Percentiles rank a stretch among this genome's conserved stretches.
phyloP scores from a whole-genome alignment of 441 rosid species.

The Rhodomyrtus psidioides region DNA sequence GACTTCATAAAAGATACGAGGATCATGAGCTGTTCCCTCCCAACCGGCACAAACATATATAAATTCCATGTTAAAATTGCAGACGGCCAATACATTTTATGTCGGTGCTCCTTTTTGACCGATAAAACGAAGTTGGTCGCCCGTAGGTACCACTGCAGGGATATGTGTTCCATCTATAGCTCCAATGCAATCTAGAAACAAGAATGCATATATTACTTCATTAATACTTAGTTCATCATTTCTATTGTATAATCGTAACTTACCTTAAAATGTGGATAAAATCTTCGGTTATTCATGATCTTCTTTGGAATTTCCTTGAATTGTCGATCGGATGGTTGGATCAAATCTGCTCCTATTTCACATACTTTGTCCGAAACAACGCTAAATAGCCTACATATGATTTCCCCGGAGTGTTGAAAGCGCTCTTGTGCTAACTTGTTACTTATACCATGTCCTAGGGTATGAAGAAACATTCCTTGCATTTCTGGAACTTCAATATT shows the following conservation, averaged over 20 bases:
- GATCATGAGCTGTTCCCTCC: neutral
- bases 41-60: neutral
- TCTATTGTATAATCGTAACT: neutral
- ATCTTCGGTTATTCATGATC: too few relatives aligned
- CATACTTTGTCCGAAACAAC: too few relatives aligned
- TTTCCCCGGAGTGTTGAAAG: too few relatives aligned
- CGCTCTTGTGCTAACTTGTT: too few relatives aligned
- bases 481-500: too few relatives aligned
- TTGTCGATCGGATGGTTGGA: too few relatives aligned
- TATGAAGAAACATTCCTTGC: too few relatives aligned
- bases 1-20: fast-evolving
- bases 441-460: too few relatives aligned
- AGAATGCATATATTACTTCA: neutral
- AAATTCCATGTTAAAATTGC: neutral
- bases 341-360: too few relatives aligned
- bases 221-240: neutral
- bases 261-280: neutral
- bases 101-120: neutral
- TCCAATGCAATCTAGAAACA: neutral
- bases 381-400: too few relatives aligned
- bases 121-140: neutral
- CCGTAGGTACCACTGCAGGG: fast-evolving
- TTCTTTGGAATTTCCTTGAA: too few relatives aligned
- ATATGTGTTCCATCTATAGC: neutral
- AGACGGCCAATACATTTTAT: fast-evolving